A percentile compares a stretch with the other conserved stretches of the same genome.
These are phyloP conservation scores for Hyaloperonospora brassicae DNA, from an alignment of 352 stramenopile genomes.

Conservation along the genomic window DNA sequence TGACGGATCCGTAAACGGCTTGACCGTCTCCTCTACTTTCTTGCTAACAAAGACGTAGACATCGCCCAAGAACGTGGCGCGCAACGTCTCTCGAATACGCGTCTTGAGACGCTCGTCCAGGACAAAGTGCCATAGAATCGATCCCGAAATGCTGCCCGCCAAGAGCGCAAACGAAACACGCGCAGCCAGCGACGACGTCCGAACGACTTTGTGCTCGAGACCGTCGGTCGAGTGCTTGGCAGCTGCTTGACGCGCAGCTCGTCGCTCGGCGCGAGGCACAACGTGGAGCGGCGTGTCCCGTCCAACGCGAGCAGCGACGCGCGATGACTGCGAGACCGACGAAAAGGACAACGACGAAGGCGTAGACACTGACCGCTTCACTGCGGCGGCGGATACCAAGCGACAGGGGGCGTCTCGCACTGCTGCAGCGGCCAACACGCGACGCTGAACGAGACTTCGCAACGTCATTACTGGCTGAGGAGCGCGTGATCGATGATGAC, in stretches of 20 bases:
- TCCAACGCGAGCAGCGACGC: conserved; percentile 31
- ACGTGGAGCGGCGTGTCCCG: conserved; percentile 50
- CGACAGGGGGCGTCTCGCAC: conserved; percentile 4
- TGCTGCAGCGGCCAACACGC: conserved; percentile 2
- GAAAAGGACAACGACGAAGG: conserved; percentile 4
- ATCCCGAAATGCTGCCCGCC: conserved; percentile 52
- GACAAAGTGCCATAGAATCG: conserved; percentile 64
- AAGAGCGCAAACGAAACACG: conserved; percentile 65
- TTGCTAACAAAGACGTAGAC: conserved; percentile 46
- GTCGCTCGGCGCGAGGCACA: conserved; percentile 53
- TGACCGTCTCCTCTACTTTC: conserved; percentile 62
- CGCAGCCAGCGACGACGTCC: conserved; percentile 62
- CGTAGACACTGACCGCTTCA: no score
- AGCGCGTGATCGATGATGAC: no score
- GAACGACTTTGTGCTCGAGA: conserved; percentile 39
- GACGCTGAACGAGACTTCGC: conserved; percentile 13
- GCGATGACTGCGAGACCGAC: conserved; percentile 10
- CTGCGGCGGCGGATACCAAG: conserved; percentile 2
- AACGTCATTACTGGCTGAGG: no score
- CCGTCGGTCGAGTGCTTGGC: conserved; percentile 28
- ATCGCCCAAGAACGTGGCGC: conserved; percentile 57
- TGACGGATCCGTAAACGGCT: conserved; percentile 76
- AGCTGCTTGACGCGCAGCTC: conserved; percentile 35
- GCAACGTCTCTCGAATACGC: conserved; percentile 34
- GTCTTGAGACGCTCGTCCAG: conserved; percentile 53